These are phyloP conservation scores for Globisporangium nunn DNA, from an alignment of 352 stramenopile species.

Conservation along the genomic window DNA sequence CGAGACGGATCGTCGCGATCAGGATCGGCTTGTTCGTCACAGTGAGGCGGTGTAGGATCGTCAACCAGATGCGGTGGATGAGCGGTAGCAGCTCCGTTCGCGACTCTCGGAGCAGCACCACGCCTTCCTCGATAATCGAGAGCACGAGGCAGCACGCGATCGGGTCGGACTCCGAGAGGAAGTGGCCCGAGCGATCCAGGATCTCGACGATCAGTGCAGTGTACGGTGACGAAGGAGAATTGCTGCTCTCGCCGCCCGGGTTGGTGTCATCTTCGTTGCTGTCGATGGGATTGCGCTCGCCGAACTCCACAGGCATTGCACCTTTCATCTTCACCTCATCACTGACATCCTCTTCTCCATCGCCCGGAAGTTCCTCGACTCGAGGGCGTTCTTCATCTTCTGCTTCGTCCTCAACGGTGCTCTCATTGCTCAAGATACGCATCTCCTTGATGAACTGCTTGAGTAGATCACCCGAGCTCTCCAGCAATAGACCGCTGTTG, in stretches of 20 bases:
- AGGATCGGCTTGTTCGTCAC: constrained; percentile 60
- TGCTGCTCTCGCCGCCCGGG: constrained; percentile 10
- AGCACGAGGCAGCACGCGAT: constrained; percentile 69
- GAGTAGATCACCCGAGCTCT: constrained; percentile 18
- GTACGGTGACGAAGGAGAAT: constrained; percentile 21
- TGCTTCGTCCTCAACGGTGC: constrained; percentile 18
- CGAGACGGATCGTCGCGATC: constrained; percentile 36
- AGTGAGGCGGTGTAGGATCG: constrained; percentile 49
- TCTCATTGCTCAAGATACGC: constrained; percentile 33
- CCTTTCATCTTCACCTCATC: constrained; percentile 32
- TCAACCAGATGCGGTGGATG: constrained; percentile 68
- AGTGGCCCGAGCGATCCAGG: constrained; percentile 69
- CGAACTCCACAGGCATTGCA: constrained; percentile 66
- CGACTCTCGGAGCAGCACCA: constrained; percentile 35
- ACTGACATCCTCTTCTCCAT: constrained; percentile 6
- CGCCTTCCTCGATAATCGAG: constrained; percentile 56
- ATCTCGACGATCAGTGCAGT: constrained; percentile 61
- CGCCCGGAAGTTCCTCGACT: neutral
- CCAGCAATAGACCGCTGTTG: neutral
- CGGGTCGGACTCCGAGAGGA: constrained; percentile 58
- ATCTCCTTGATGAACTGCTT: constrained; percentile 61
- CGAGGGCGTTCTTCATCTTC: neutral
- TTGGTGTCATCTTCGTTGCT: constrained; percentile 20
- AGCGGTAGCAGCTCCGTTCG: constrained; percentile 61
- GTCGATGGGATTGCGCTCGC: constrained; percentile 21